These are phyloP conservation scores for Lathyrus oleraceus DNA, from an alignment of 306 rosid genomes.

Conservation along the genomic window DNA sequence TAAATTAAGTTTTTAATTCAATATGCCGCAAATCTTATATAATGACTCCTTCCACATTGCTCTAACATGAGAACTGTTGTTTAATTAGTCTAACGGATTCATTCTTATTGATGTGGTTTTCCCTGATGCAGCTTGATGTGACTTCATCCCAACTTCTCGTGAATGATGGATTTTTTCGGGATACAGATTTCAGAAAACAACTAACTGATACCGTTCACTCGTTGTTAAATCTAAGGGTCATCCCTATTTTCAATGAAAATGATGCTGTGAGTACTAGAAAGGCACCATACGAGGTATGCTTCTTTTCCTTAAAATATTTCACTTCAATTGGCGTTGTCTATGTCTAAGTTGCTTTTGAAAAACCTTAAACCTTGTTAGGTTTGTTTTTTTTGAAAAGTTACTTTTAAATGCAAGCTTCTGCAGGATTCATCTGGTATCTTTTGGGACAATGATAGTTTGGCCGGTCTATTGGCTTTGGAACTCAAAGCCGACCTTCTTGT, in stretches of 20 bases:
- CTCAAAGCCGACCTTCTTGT: conserved; percentile 88
- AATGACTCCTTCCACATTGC: neutral
- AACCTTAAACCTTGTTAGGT: neutral
- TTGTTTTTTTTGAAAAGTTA: conserved; percentile 17
- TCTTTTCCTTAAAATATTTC: conserved; percentile 8
- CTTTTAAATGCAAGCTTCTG: conserved; percentile 42
- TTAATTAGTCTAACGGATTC: conserved; percentile 13
- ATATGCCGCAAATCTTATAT: conserved; percentile 6
- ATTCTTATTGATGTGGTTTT: conserved; percentile 30
- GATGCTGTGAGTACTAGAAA: conserved; percentile 92
- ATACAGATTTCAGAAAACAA: conserved; percentile 67
- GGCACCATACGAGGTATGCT: conserved; percentile 74
- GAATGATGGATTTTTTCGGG: conserved; percentile 72
- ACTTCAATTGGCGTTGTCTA: neutral
- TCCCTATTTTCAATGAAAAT: conserved; percentile 90
- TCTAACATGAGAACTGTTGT: neutral
- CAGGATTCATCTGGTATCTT: conserved; percentile 94
- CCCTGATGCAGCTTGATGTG: conserved; percentile 74
- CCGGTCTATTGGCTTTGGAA: conserved; percentile 74
- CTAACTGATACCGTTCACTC: conserved; percentile 76
- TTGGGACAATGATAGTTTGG: conserved; percentile 95
- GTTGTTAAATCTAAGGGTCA: conserved; percentile 59
- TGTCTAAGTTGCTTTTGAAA: conserved; percentile 10
- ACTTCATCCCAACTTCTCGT: conserved; percentile 95
- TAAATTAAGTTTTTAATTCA: neutral